These are phyloP conservation scores for Astragalus glycyphyllos DNA, from an alignment of 306 rosid species.

Conservation along the genomic window DNA sequence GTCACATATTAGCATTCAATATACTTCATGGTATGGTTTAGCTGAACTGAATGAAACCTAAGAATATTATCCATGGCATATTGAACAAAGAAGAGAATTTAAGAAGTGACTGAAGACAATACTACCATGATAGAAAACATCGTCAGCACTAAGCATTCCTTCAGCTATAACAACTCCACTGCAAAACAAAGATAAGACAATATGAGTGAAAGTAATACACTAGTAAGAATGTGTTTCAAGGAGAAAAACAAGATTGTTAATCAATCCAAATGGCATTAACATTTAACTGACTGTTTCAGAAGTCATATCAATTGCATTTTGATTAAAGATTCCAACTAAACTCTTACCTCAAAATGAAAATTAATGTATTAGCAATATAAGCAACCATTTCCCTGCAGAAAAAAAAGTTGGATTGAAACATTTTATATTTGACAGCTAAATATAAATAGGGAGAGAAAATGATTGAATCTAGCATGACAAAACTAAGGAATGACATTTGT, in stretches of 20 bases:
- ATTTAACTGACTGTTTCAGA: slow-evolving; percentile 5
- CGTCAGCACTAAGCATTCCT: slow-evolving; percentile 57
- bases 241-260: slow-evolving; percentile 4
- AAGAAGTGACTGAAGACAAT: slow-evolving; percentile 41
- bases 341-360: slow-evolving; percentile 88
- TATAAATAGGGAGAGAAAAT: slow-evolving; percentile 25
- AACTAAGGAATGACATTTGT: slow-evolving; percentile 6
- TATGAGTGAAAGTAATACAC: slow-evolving; percentile 35
- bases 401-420: slow-evolving; percentile 33
- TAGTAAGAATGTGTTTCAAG: slow-evolving; percentile 25
- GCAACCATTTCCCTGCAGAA: slow-evolving; percentile 95
- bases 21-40: too few species aligned
- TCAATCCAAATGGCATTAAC: slow-evolving; percentile 15
- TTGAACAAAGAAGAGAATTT: slow-evolving; percentile 15
- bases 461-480: slow-evolving; percentile 14
- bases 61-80: slow-evolving; percentile 27
- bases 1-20: too few species aligned
- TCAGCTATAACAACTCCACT: slow-evolving; percentile 95
- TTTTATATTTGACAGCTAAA: slow-evolving; percentile 18
- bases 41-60: slow-evolving; percentile 1
- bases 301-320: slow-evolving; percentile 35
- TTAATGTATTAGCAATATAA: slow-evolving; percentile 89
- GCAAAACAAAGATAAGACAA: slow-evolving; percentile 44
- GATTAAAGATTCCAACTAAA: slow-evolving; percentile 23
- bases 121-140: slow-evolving; percentile 64